Conservation (phyloP, 179 eudicot species). For the Actinidia polygama region DNA sequence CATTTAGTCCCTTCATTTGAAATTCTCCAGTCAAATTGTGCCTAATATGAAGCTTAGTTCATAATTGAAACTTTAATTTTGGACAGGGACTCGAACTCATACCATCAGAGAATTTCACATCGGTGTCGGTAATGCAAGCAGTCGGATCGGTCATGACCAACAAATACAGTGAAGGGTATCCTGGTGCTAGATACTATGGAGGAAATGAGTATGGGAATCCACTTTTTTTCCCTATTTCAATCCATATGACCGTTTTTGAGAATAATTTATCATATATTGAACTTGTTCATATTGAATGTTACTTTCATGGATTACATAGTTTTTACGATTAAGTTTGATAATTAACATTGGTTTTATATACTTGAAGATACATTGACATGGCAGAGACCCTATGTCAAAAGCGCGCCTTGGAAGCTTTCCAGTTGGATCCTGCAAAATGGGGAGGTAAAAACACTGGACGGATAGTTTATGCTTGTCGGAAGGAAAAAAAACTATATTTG, state of each 20-base stretch:
- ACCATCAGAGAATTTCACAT: slow-evolving; percentile 97
- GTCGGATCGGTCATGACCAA: slow-evolving; percentile 99
- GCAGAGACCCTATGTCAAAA: slow-evolving; percentile 93
- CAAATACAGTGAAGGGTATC: slow-evolving; percentile 99
- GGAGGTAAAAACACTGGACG: slow-evolving; percentile 65
- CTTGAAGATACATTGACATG: slow-evolving; percentile 90
- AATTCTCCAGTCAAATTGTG: too few relatives aligned
- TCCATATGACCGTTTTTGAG: not conserved
- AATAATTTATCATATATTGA: not conserved
- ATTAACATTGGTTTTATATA: not conserved
- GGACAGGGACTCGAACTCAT: slow-evolving; percentile 93
- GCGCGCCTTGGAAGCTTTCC: slow-evolving; percentile 95
- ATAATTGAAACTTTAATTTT: not conserved
- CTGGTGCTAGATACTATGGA: slow-evolving; percentile 99
- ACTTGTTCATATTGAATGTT: not conserved
- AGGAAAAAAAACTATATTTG: not conserved
- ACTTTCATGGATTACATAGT: not conserved
- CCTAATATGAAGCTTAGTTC: slow-evolving; percentile 5
- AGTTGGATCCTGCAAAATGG: slow-evolving; percentile 98
- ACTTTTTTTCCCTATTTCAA: not conserved
- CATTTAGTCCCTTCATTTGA: too few relatives aligned
- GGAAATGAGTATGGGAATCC: slow-evolving; percentile 86
- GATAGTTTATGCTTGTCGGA: not conserved
- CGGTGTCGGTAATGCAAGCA: slow-evolving; percentile 99
- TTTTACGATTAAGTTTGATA: not conserved